Conservation (phyloP, 331 rosid genomes). For the Dryas integrifolia region DNA sequence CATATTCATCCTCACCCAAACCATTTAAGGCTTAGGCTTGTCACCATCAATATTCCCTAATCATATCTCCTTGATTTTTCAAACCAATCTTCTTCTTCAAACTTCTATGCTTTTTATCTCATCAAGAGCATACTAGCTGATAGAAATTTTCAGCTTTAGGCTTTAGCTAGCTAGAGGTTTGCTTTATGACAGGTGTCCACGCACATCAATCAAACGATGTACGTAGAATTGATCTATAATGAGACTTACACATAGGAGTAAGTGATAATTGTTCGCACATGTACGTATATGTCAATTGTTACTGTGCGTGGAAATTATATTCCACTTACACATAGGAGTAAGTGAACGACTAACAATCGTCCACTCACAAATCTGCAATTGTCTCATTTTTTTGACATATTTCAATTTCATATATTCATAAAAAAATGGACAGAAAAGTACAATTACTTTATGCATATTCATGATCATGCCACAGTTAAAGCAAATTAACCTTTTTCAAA, state of each 20-base stretch:
- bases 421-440: neutral
- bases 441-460: neutral
- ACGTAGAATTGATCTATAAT: too few relatives aligned
- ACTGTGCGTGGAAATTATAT: too few relatives aligned
- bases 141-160: neutral
- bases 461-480: neutral
- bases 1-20: conserved; percentile 29
- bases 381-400: neutral
- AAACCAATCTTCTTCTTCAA: conserved; percentile 4
- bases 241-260: too few relatives aligned
- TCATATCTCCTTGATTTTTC: conserved; percentile 18
- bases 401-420: neutral
- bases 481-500: neutral
- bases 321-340: too few relatives aligned
- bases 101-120: neutral
- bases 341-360: too few relatives aligned
- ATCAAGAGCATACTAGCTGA: too few relatives aligned
- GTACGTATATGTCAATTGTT: neutral
- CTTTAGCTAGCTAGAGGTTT: neutral
- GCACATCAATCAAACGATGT: too few relatives aligned
- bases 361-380: too few relatives aligned
- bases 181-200: neutral
- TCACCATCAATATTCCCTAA: conserved; percentile 14
- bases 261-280: too few relatives aligned
- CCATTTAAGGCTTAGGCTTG: conserved; percentile 19